A percentile compares a stretch with the other conserved stretches of the same genome.
These are phyloP conservation scores for Candida orba DNA, from an alignment of 805 yeast genomes.

Conservation along the genomic window DNA sequence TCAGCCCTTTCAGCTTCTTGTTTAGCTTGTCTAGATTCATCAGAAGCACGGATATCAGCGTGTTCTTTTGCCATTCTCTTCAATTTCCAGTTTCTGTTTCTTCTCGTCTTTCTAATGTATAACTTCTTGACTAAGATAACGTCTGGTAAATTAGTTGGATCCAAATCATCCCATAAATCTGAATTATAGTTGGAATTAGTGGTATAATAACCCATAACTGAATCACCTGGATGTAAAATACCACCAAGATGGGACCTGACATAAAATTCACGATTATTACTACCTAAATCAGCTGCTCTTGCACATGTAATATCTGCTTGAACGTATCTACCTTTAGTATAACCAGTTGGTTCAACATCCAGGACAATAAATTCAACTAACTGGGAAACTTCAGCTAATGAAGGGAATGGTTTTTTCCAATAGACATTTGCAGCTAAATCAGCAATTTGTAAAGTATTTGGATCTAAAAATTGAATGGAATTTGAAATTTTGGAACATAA, in stretches of 20 bases:
- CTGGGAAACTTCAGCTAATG: conserved; percentile 70
- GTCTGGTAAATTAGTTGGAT: conserved; percentile 65
- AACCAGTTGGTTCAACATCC: conserved; percentile 91
- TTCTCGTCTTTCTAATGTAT: conserved; percentile 73
- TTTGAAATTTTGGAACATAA: conserved; percentile 82
- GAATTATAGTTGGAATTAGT: conserved; percentile 84
- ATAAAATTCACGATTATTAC: conserved; percentile 74
- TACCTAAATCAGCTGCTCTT: conserved; percentile 83
- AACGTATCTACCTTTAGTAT: conserved; percentile 65
- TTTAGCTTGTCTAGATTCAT: conserved; percentile 65
- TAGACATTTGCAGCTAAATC: conserved; percentile 65
- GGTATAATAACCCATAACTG: conserved; percentile 85
- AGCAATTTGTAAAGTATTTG: conserved; percentile 67
- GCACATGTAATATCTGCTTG: conserved; percentile 89
- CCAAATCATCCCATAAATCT: conserved; percentile 68
- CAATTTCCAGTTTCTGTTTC: conserved; percentile 82
- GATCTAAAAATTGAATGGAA: conserved; percentile 81
- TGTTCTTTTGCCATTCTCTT: conserved; percentile 98
- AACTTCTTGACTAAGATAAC: conserved; percentile 84
- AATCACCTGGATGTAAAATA: conserved; percentile 92
- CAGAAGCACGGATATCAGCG: conserved; percentile 74
- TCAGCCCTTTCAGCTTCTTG: conserved; percentile 90
- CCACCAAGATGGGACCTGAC: conserved; percentile 92
- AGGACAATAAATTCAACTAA: conserved; percentile 82
- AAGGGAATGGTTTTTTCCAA: conserved; percentile 77